These are phyloP conservation scores for Trametes cubensis DNA, from an alignment of 768 basidiomycete species.

Conservation along the genomic window DNA sequence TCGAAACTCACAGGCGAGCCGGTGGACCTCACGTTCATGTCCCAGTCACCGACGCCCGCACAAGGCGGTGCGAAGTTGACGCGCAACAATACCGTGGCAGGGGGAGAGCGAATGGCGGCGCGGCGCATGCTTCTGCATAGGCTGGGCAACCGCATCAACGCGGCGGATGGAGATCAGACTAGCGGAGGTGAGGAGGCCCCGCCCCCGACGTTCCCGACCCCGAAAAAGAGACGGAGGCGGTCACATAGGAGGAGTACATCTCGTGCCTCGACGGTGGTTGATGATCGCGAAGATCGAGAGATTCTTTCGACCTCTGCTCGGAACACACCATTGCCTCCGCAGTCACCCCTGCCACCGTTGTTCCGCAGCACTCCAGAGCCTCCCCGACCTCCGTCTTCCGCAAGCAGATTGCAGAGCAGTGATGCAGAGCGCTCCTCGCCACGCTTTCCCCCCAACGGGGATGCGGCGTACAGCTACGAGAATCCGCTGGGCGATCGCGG, in stretches of 20 bases:
- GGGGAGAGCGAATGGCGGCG: slow-evolving; percentile 76
- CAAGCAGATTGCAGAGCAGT: slow-evolving; percentile 18
- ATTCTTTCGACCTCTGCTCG: slow-evolving; percentile 44
- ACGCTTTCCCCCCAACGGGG: slow-evolving; percentile 11
- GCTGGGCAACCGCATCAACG: slow-evolving; percentile 59
- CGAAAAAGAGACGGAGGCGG: slow-evolving; percentile 58
- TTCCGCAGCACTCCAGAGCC: slow-evolving; percentile 35
- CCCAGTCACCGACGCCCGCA: slow-evolving; percentile 46
- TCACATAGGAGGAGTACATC: slow-evolving; percentile 43
- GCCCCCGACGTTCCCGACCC: slow-evolving; percentile 35
- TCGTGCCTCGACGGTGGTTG: slow-evolving; percentile 49
- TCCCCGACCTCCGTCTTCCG: slow-evolving; percentile 24
- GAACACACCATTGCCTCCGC: slow-evolving; percentile 60
- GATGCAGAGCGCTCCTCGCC: slow-evolving; percentile 14
- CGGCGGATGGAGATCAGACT: slow-evolving; percentile 62
- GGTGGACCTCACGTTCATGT: slow-evolving; percentile 55
- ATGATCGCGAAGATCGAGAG: slow-evolving; percentile 44
- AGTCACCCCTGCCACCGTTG: slow-evolving; percentile 47
- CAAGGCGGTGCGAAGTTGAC: slow-evolving; percentile 43
- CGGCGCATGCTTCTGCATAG: slow-evolving; percentile 68
- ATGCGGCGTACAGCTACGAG: slow-evolving; percentile 28
- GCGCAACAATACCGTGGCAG: slow-evolving; percentile 82
- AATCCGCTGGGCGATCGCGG: slow-evolving; percentile 53
- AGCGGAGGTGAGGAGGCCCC: slow-evolving; percentile 35
- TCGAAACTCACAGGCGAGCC: slow-evolving; percentile 81